These are phyloP conservation scores for Beverwykella pulmonaria DNA, from an alignment of 495 filamentous ascomycete genomes.

Conservation along the genomic window DNA sequence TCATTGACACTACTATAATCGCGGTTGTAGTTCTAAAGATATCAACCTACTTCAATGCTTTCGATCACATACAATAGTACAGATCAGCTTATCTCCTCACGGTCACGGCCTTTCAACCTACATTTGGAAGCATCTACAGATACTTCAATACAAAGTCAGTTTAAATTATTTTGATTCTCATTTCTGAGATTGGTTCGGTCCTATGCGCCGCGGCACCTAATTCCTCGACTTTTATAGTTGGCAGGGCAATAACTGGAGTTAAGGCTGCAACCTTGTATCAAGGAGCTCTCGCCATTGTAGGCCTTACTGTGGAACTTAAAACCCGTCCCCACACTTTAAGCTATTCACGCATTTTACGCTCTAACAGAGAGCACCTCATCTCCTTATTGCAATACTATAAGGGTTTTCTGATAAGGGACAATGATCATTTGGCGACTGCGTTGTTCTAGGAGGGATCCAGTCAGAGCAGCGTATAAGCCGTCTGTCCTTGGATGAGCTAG, in stretches of 20 bases:
- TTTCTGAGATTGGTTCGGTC: conserved; percentile 33
- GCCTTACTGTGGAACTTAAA: too few species aligned
- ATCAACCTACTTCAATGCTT: conserved; percentile 71
- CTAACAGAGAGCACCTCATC: too few species aligned
- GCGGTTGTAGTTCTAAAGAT: conserved; percentile 82
- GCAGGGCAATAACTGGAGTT: conserved; percentile 40
- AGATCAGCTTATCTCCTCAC: conserved; percentile 71
- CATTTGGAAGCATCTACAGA: conserved; percentile 46
- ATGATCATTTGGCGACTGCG: too few species aligned
- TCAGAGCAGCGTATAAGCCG: too few species aligned
- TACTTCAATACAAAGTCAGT: conserved; percentile 46
- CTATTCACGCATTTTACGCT: too few species aligned
- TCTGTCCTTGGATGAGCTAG: too few species aligned
- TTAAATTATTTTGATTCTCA: conserved; percentile 24
- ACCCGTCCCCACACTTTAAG: too few species aligned
- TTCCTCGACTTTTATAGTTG: conserved; percentile 33
- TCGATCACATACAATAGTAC: conserved; percentile 81
- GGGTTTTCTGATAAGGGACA: too few species aligned
- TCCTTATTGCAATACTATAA: too few species aligned
- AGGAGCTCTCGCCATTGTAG: conserved; percentile 13
- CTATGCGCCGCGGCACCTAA: conserved; percentile 30
- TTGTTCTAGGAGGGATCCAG: too few species aligned
- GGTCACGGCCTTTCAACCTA: conserved; percentile 50
- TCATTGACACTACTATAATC: conserved; percentile 71
- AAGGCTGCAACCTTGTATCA: conserved; percentile 32